Evolutionary conservation across 148 eudicot species (phyloP), one percentile per base, ranked within the genome.

Genomic region (Chenopodium berlandieri): DNA sequence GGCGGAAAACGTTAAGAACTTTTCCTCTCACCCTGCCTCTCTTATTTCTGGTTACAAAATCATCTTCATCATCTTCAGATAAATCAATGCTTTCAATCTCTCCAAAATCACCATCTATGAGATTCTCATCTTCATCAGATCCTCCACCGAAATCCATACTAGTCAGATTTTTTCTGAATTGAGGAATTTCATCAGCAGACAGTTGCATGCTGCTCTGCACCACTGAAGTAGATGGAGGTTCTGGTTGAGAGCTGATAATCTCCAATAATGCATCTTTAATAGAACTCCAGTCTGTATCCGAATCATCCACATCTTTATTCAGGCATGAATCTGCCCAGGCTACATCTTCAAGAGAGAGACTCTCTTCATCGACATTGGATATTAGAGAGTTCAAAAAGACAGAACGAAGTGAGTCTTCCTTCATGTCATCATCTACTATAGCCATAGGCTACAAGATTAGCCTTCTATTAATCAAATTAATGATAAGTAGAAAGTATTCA

Each of bases 301-400:
- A 83, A 74, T 82, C 70, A 60, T 76, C 89, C 66, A 81, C 34
- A 63, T 90, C 88, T 71, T 83, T 79, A 68, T 78, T 58, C 67
- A 91, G 83, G 82, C 94, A 94, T 60, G 98, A 94, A 78, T 94
- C 94, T 0, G 85, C 96, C 96, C 96, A 92, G 47, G 89, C 89
- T 68, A 92, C 11, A 89, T 91, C 96, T 75, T 86, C 91, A 22
- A 76, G 85, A 19, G 91, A 89, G 79, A 83, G 81, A 75, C 75
- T 66, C 48, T 66, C 82, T 80, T 63, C 83, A 79, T 62, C 68
- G 74, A 77, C 80, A 71, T 76, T 65, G 37, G 82, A 70, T 62
- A 80, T 81, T 20, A 69, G 20, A 44, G 83, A 75, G 65, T 83
- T 82, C 23, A 77, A 34, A 71, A 52, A 47, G 47, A 46, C 14